Evolutionary conservation across 331 rosid species (phyloP), one percentile per base, ranked within the genome.

Genomic region (Rosa hybrid): DNA sequence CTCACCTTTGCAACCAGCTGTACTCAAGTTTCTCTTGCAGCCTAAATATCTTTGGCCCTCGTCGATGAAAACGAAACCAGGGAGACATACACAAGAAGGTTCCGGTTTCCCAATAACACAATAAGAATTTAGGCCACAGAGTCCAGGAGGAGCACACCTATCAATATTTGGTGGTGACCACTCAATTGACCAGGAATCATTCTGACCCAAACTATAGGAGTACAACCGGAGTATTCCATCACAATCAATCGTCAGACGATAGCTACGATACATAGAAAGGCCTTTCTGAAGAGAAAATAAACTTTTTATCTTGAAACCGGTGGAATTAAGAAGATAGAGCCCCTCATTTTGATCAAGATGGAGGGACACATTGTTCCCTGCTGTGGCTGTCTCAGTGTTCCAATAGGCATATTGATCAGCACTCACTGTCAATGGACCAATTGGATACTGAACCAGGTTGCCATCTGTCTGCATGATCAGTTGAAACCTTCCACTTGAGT

Each of bases 31-130:
- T 63, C 67, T 84, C 45, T 17, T 30, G 59, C 87, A 84, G 60
- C 83, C 85, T 54, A 49, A 54, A 51, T 46, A 2, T 3, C 12
- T 20, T 7, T 30, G 51, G 38, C 27, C 45, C 18, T 17, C 51
- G n/a, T 84, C 82, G 21, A 84, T 27, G 30, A 63, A 80, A 57
- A 72, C 69, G 5, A 71, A 77, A 30, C 84, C 82, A 5, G 82
- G 85, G 50, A 77, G 80, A 34, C 85, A 77, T 17, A 5, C 17
- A 75, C 84, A 81, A 50, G 60, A 34, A 9, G 76, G 80, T 8
- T 50, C 12, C 25, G 6, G 6, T 41, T 67, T 39, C 14, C 41
- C 23, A 34, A 10, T 1, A 51, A 50, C 63, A 41, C 80, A 81
- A 54, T 72, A 74, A 34, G 75, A 23, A 44, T 80, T 80, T 12